These are phyloP conservation scores for Eremomyces bilateralis DNA, from an alignment of 495 filamentous ascomycete genomes.

Conservation along the genomic window DNA sequence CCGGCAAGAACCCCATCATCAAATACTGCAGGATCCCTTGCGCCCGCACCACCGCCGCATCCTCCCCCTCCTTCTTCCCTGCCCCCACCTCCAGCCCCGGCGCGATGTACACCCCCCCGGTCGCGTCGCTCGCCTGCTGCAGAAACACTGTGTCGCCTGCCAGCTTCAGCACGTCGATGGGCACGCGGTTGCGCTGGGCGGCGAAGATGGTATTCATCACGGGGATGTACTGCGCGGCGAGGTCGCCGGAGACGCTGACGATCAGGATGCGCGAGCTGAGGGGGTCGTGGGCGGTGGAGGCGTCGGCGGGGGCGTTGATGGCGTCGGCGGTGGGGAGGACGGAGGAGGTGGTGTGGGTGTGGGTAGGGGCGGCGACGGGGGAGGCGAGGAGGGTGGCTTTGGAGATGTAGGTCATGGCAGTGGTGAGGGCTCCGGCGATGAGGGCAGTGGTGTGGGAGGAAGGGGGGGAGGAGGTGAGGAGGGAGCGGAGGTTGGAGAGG, in stretches of 20 bases:
- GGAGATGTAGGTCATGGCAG: constrained; percentile 78
- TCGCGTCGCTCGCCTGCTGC: constrained; percentile 84
- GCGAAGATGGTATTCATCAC: constrained; percentile 98
- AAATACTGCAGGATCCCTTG: constrained; percentile 66
- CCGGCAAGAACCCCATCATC: constrained; percentile 83
- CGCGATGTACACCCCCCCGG: constrained; percentile 49
- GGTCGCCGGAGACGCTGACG: constrained; percentile 60
- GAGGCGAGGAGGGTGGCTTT: constrained; percentile 24
- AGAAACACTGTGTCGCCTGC: constrained; percentile 77
- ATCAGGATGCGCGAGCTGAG: constrained; percentile 49
- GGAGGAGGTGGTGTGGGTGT: constrained; percentile 8
- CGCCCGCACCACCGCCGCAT: constrained; percentile 26
- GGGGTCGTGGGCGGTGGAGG: constrained; percentile 11
- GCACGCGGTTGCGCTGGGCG: constrained; percentile 61
- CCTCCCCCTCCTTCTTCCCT: background rate
- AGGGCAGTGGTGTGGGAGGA: constrained; percentile 45
- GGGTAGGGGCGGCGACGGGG: constrained; percentile 8
- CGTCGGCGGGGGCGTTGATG: constrained; percentile 15
- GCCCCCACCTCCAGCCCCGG: background rate
- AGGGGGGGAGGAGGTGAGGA: constrained; percentile 41
- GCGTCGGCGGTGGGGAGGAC: constrained; percentile 2
- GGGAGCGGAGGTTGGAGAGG: constrained; percentile 39
- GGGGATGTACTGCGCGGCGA: constrained; percentile 81
- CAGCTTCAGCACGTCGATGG: constrained; percentile 77
- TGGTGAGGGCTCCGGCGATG: constrained; percentile 75